These are phyloP conservation scores for Penicillium sp. DNA, from an alignment of 2,329 filamentous ascomycete genomes.

Conservation along the genomic window DNA sequence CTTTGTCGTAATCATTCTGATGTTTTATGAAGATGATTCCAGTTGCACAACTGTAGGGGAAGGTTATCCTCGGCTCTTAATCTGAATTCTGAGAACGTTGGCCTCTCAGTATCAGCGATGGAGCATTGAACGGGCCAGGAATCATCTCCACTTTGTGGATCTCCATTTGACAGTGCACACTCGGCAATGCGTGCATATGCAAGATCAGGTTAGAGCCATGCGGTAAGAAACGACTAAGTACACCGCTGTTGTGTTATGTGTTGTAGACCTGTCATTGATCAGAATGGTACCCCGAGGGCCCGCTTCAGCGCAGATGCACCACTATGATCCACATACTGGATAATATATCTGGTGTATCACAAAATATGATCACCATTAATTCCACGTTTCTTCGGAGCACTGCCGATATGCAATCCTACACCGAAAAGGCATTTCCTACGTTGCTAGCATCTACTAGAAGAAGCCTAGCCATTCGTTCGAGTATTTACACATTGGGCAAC, in stretches of 20 bases:
- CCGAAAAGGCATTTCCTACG: neutral
- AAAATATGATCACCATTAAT: neutral
- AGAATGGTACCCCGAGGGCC: neutral
- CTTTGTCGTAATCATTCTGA: neutral
- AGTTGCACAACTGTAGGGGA: neutral
- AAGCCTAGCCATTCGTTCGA: neutral
- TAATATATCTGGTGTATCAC: neutral
- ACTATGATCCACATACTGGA: neutral
- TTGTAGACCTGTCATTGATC: neutral
- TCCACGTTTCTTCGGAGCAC: neutral
- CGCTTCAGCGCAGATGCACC: neutral
- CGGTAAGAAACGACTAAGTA: neutral
- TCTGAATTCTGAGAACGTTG: neutral
- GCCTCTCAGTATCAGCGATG: neutral
- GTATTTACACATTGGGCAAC: neutral
- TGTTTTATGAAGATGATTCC: neutral
- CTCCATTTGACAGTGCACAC: neutral
- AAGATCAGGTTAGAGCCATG: neutral
- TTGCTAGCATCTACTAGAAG: neutral
- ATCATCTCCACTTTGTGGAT: neutral
- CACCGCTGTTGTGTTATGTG: neutral
- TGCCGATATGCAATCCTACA: neutral
- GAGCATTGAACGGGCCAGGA: neutral
- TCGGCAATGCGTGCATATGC: neutral
- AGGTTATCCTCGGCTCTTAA: neutral